These are phyloP conservation scores for Pythium utonaiense DNA, from an alignment of 352 stramenopile genomes.

Conservation along the genomic window DNA sequence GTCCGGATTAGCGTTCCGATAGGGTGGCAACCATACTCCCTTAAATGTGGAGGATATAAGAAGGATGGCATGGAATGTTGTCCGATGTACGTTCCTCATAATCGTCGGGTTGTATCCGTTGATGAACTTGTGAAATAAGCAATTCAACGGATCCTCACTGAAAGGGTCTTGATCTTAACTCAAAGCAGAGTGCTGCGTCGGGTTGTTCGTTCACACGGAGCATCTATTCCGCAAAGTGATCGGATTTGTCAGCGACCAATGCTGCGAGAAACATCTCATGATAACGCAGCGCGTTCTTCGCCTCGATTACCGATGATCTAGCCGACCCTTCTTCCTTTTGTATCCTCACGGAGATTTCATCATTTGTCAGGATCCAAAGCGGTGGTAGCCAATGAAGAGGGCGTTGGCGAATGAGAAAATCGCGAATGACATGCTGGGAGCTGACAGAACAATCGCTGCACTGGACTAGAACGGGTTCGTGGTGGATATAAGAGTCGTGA, in stretches of 20 bases:
- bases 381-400: constrained; percentile 9
- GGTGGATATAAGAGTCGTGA: too few relatives aligned
- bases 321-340: neutral
- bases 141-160: neutral
- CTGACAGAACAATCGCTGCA: neutral
- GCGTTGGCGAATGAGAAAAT: neutral
- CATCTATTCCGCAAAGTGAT: neutral
- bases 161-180: neutral
- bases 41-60: too few relatives aligned
- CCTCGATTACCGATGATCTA: neutral
- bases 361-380: neutral
- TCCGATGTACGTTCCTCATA: too few relatives aligned
- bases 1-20: too few relatives aligned
- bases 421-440: neutral
- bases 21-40: too few relatives aligned
- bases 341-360: neutral
- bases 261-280: neutral
- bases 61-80: too few relatives aligned
- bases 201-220: neutral
- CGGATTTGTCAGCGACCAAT: neutral
- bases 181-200: too few relatives aligned
- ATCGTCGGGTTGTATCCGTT: constrained; percentile 14
- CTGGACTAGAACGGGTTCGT: neutral
- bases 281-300: neutral
- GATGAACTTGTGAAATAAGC: constrained; percentile 2